Evolutionary conservation across 2,329 filamentous ascomycete species (phyloP).

Genomic region (Sporothrix pseudoabietina): DNA sequence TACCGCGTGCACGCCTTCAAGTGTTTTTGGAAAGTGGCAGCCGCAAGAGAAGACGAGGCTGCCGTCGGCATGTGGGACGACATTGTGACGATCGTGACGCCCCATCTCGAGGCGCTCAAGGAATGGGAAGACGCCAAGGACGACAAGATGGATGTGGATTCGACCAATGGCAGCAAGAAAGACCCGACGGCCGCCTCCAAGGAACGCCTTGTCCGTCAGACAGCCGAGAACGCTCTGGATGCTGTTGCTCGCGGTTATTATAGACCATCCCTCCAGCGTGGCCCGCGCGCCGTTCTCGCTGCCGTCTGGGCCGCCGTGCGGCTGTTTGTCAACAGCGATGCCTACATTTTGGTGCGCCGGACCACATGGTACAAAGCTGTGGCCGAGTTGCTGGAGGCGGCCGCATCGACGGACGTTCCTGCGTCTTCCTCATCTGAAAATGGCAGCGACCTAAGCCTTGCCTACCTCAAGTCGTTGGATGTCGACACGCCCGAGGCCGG

Average conservation of each 20-base stretch:
- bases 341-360: conserved; percentile 50
- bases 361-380: conserved; percentile 57
- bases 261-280: conserved; percentile 44
- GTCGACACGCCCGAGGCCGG: conserved; percentile 50
- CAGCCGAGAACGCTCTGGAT: conserved; percentile 54
- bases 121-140: conserved; percentile 60
- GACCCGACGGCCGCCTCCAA: conserved; percentile 35
- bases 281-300: conserved; percentile 45
- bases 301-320: conserved; percentile 47
- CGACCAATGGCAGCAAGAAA: conserved; percentile 13
- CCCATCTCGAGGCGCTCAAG: conserved; percentile 60
- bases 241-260: conserved; percentile 55
- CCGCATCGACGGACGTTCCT: conserved; percentile 36
- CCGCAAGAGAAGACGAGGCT: conserved; percentile 63
- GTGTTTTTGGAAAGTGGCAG: conserved; percentile 72
- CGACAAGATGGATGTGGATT: conserved; percentile 28
- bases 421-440: conserved; percentile 35
- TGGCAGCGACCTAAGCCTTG: conserved; percentile 38
- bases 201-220: conserved; percentile 48
- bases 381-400: conserved; percentile 51
- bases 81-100: conserved; percentile 64
- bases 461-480: conserved; percentile 53
- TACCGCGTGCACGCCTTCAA: conserved; percentile 78
- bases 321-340: conserved; percentile 45
- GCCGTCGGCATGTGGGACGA: conserved; percentile 67